A percentile compares a stretch with the other conserved stretches of the same genome.
phyloP scores from a whole-genome alignment of 495 filamentous ascomycete genomes.

The Lasiosphaeris hirsuta region DNA sequence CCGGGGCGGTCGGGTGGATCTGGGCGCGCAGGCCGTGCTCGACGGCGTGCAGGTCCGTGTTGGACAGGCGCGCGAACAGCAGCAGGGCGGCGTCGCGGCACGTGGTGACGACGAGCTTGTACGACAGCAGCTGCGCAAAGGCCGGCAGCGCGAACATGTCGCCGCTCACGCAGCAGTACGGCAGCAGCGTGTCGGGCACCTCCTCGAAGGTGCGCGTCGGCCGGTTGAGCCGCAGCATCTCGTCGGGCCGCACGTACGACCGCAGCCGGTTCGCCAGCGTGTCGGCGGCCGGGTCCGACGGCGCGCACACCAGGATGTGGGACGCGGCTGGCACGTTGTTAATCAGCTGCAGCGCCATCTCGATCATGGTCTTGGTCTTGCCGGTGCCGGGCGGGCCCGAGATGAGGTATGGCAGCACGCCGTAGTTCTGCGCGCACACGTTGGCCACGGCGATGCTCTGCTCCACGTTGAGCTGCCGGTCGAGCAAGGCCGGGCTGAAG shows the following conservation, averaged over 20 bases:
- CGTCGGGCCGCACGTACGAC: slow-evolving; percentile 33
- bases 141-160: slow-evolving; percentile 47
- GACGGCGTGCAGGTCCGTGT: slow-evolving; percentile 28
- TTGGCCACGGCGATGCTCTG: slow-evolving; percentile 48
- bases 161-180: slow-evolving; percentile 46
- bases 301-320: slow-evolving; percentile 55
- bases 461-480: slow-evolving; percentile 49
- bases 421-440: slow-evolving; percentile 43
- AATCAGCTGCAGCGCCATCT: slow-evolving; percentile 39
- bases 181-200: slow-evolving; percentile 43
- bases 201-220: slow-evolving; percentile 46
- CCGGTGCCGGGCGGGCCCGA: slow-evolving; percentile 54
- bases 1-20: slow-evolving; percentile 19
- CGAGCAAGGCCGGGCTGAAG: slow-evolving; percentile 33
- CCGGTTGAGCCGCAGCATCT: slow-evolving; percentile 49
- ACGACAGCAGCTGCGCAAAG: slow-evolving; percentile 49
- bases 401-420: slow-evolving; percentile 50
- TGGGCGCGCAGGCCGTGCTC: slow-evolving; percentile 10
- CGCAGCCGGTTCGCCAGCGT: slow-evolving; percentile 48
- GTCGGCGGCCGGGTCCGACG: slow-evolving; percentile 55
- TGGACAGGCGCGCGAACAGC: slow-evolving; percentile 47
- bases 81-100: slow-evolving; percentile 51
- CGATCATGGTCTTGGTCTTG: slow-evolving; percentile 55
- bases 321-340: slow-evolving; percentile 16
- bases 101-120: slow-evolving; percentile 48